Evolutionary conservation across 2,329 filamentous ascomycete genomes (phyloP).

Genomic region (Cordyceps fumosorosea): DNA sequence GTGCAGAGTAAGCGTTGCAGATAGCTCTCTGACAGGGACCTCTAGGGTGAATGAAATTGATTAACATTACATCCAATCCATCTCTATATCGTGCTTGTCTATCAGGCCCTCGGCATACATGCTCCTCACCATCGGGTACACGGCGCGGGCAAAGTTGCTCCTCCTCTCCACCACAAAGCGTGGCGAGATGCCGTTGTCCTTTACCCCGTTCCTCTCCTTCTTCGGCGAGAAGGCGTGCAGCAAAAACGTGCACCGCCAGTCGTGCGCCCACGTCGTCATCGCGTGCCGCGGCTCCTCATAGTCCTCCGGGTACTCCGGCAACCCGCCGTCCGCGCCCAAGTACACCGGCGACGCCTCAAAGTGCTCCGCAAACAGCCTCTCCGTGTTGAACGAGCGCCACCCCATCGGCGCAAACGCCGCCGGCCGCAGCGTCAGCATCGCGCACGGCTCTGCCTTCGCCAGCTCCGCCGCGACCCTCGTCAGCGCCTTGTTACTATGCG

Average conservation of each 20-base stretch:
- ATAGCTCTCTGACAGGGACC: too few species aligned
- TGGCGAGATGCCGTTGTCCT: conserved; percentile 16
- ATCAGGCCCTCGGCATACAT: conserved; percentile 17
- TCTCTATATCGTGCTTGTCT: not conserved
- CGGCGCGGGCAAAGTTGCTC: conserved; percentile 21
- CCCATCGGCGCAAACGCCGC: conserved; percentile 21
- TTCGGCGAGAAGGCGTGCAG: conserved; percentile 18
- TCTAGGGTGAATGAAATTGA: too few species aligned
- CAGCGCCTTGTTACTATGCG: conserved; percentile 22
- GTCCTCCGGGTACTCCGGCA: conserved; percentile 11
- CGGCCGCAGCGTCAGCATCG: conserved; percentile 21
- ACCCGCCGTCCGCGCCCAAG: not conserved
- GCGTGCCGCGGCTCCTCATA: not conserved
- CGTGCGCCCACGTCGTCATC: conserved; percentile 15
- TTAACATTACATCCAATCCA: not conserved
- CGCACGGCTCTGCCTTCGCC: conserved; percentile 15
- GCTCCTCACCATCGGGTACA: conserved; percentile 18
- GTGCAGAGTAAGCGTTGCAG: too few species aligned
- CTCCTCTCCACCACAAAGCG: conserved; percentile 18
- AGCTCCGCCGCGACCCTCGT: conserved; percentile 41
- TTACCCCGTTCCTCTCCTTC: conserved; percentile 4
- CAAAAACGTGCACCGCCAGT: conserved; percentile 19
- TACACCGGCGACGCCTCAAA: conserved; percentile 8
- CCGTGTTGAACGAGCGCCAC: conserved; percentile 15
- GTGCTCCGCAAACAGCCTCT: conserved; percentile 16